phyloP scores from a whole-genome alignment of 805 yeast genomes.

The Saccharomyces paradoxus region DNA sequence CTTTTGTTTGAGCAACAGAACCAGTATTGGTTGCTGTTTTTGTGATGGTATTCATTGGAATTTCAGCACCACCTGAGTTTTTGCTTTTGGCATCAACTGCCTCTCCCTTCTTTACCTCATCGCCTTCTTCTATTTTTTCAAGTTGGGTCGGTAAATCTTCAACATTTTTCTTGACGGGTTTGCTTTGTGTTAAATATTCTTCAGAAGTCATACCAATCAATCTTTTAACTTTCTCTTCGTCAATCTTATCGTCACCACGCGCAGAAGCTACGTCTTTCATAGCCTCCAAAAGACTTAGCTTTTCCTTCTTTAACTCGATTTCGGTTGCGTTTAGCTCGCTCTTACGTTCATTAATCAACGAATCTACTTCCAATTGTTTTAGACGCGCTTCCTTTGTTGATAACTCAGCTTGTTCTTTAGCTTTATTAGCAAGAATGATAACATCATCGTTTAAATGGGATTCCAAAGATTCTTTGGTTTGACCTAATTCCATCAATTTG shows the following conservation, averaged over 20 bases:
- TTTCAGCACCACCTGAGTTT: constrained; percentile 2
- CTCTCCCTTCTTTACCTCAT: constrained; percentile 3
- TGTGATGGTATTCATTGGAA: constrained; percentile 1
- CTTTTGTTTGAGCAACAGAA: background rate
- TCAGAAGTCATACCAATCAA: constrained; percentile 27
- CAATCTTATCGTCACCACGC: constrained; percentile 25
- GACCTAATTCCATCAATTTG: constrained; percentile 27
- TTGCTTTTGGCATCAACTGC: constrained; percentile 5
- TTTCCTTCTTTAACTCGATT: constrained; percentile 32
- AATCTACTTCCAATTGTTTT: constrained; percentile 33
- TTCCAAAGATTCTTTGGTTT: constrained; percentile 26
- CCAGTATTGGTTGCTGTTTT: background rate
- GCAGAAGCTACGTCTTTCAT: constrained; percentile 36
- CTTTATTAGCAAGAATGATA: constrained; percentile 25
- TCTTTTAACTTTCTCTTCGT: constrained; percentile 27
- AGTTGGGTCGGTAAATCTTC: constrained; percentile 3
- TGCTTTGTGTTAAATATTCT: constrained; percentile 19
- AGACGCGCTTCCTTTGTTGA: constrained; percentile 30
- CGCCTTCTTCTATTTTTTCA: constrained; percentile 13
- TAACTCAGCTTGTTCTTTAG: constrained; percentile 32
- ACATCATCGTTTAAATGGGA: constrained; percentile 15
- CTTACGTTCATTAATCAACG: constrained; percentile 32
- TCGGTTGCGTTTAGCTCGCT: constrained; percentile 31
- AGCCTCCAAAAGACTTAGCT: constrained; percentile 26
- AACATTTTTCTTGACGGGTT: constrained; percentile 9